Conservation (phyloP, 257 asterid genomes). For the Jaltomata sinuosa region DNA sequence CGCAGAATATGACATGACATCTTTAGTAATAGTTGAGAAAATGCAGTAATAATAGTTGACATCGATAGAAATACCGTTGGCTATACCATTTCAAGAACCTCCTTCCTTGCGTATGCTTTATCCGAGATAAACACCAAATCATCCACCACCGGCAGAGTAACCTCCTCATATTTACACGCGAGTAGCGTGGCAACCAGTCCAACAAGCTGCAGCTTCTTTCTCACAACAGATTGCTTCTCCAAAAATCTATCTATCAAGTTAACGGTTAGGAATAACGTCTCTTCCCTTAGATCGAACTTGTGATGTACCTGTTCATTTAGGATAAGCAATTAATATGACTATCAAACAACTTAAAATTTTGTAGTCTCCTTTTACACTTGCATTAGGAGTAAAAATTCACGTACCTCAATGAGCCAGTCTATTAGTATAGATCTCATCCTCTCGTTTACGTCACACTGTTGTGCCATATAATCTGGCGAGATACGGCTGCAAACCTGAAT, state of each 20-base stretch:
- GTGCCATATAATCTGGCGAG: slow-evolving; percentile 66
- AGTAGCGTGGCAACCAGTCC: slow-evolving; percentile 81
- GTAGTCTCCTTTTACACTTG: not conserved
- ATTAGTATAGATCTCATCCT: slow-evolving; percentile 83
- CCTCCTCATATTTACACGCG: slow-evolving; percentile 92
- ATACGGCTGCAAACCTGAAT: slow-evolving; percentile 60
- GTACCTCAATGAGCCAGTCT: slow-evolving; percentile 93
- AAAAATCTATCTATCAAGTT: slow-evolving; percentile 77
- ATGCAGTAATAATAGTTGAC: not conserved
- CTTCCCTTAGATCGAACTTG: slow-evolving; percentile 83
- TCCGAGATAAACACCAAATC: slow-evolving; percentile 83
- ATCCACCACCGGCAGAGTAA: slow-evolving; percentile 78
- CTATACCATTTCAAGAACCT: slow-evolving; percentile 75
- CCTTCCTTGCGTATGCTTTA: slow-evolving; percentile 68
- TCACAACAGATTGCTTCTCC: slow-evolving; percentile 65
- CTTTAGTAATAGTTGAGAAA: not conserved
- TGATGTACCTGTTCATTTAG: slow-evolving; percentile 61
- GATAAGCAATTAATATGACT: not conserved
- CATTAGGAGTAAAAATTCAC: not conserved
- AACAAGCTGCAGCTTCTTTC: slow-evolving; percentile 86
- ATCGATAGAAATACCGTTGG: not conserved
- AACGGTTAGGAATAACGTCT: slow-evolving; percentile 68
- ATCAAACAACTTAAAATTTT: not conserved
- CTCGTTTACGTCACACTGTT: slow-evolving; percentile 75
- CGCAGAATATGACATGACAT: not conserved